Base-by-base conservation (phyloP, 2,329 filamentous ascomycete genomes). In the Colletotrichum karsti region DNA sequence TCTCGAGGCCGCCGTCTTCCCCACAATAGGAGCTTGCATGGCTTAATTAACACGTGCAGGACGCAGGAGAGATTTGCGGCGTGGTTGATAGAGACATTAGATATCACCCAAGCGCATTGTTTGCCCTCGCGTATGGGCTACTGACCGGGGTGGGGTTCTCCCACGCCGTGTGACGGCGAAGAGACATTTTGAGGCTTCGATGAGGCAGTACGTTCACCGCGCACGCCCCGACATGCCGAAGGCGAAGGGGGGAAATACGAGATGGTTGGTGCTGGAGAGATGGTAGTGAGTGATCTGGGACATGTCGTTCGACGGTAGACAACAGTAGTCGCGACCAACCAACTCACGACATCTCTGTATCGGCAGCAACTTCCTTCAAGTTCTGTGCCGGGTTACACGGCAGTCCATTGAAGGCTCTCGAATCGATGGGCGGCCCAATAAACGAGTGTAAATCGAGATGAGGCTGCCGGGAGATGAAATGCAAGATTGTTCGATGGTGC, bases 131-230 rank as follows among this genome's bases (percentile, higher is more conserved):
- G 46, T 59, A 59, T 33, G 41, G 15, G 24, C 37, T 20, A 33
- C 24, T n/a, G 33, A 48, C 63, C 20, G 42, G 60, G 37, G 39
- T 56, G 20, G 15, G 24, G 24, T 51, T 63, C 28, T 30, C 41
- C 37, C 37, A 68, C 39, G 65, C 13, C 33, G 65, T 65, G 60
- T 30, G 24, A 65, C 65, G 18, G 39, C 26, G 65, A 42, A 60
- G 39, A 68, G 61, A 68, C 60, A 53, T 51, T 33, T 24, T 65
- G 54, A 68, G 39, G 65, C 46, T 54, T 59, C 65, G 60, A 65
- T 65, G 60, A 68, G 60, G 60, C 60, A 59, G 60, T 44, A 22
- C 46, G 24, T 35, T n/a, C 61, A 46, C 48, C 33, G 18, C 33
- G 18, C 37, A 33, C 8, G 18, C 18, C 39, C 39, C 46, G 13